A percentile compares a stretch with the other conserved stretches of the same genome.
Evolutionary conservation across 192 early-diverging fungal species (phyloP).

Genomic region (Podila epicladia): DNA sequence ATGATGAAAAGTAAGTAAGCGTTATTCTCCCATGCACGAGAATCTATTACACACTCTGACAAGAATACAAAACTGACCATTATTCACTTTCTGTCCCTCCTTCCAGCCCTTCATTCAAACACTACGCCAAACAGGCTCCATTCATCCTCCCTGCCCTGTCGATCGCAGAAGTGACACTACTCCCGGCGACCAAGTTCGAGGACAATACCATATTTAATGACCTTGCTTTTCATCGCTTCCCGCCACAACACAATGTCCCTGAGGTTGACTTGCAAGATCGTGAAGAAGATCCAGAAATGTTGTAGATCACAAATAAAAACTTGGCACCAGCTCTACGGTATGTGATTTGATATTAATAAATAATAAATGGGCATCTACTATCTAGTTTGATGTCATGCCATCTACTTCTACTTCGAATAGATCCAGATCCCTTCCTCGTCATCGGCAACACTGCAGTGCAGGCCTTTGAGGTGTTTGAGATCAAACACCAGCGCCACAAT

Average conservation of each 20-base stretch:
- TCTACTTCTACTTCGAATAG: conserved; percentile 38
- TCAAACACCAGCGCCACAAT: conserved; percentile 65
- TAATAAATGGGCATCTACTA: too few relatives aligned
- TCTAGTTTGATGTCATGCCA: too few relatives aligned
- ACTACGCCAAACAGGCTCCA: conserved; percentile 32
- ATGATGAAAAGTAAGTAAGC: conserved; percentile 46
- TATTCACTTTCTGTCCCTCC: not conserved
- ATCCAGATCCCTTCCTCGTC: conserved; percentile 60
- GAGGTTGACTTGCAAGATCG: conserved; percentile 13
- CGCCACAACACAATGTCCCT: conserved; percentile 10
- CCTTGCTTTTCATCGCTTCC: conserved; percentile 36
- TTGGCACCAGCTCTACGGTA: not conserved
- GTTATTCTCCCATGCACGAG: not conserved
- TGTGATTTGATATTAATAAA: too few relatives aligned
- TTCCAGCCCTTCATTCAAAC: conserved; percentile 34
- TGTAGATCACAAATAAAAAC: conserved; percentile 3
- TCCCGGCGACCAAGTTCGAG: conserved; percentile 39
- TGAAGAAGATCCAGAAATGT: conserved; percentile 29
- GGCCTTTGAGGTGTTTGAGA: conserved; percentile 56
- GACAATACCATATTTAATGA: conserved; percentile 44
- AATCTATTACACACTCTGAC: too few relatives aligned
- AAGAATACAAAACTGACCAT: not conserved
- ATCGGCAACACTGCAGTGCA: conserved; percentile 51
- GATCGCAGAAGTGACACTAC: conserved; percentile 10
- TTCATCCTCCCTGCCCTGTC: conserved; percentile 39